Conservation (phyloP, 257 asterid species). For the Jasminum sambac region DNA sequence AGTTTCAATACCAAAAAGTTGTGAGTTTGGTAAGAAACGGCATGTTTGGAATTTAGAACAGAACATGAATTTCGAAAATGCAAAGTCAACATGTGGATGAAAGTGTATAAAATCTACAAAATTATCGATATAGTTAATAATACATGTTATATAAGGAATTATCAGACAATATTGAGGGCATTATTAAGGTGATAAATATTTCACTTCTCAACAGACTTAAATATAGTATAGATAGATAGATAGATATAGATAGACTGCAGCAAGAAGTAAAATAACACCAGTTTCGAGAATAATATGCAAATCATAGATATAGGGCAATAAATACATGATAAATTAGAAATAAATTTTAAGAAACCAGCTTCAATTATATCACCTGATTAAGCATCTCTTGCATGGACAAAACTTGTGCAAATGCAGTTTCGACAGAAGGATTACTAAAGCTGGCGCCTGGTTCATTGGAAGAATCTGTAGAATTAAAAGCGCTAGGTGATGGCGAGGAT, state of each 20-base stretch:
- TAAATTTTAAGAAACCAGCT: not conserved
- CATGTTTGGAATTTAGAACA: too few species aligned
- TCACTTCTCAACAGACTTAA: too few species aligned
- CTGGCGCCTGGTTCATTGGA: slow-evolving; percentile 54
- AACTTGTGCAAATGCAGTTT: slow-evolving; percentile 53
- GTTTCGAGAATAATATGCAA: not conserved
- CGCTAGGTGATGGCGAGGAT: slow-evolving; percentile 52
- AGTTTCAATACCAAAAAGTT: too few species aligned
- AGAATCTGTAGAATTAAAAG: slow-evolving; percentile 59
- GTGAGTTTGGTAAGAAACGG: too few species aligned
- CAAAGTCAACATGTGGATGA: too few species aligned
- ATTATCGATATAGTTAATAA: too few species aligned
- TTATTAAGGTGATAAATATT: too few species aligned
- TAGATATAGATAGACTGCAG: not conserved
- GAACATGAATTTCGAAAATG: too few species aligned
- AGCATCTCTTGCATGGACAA: slow-evolving; percentile 75
- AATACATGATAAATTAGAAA: not conserved
- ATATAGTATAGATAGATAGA: too few species aligned
- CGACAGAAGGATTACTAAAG: slow-evolving; percentile 47
- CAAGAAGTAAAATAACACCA: not conserved
- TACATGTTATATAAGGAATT: too few species aligned
- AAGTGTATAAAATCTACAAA: too few species aligned
- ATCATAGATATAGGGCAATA: not conserved
- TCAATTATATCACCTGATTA: slow-evolving; percentile 67
- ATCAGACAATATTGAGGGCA: too few species aligned